phyloP scores from a whole-genome alignment of 2,329 filamentous ascomycete species.

The Ophioceras dolichostomum region DNA sequence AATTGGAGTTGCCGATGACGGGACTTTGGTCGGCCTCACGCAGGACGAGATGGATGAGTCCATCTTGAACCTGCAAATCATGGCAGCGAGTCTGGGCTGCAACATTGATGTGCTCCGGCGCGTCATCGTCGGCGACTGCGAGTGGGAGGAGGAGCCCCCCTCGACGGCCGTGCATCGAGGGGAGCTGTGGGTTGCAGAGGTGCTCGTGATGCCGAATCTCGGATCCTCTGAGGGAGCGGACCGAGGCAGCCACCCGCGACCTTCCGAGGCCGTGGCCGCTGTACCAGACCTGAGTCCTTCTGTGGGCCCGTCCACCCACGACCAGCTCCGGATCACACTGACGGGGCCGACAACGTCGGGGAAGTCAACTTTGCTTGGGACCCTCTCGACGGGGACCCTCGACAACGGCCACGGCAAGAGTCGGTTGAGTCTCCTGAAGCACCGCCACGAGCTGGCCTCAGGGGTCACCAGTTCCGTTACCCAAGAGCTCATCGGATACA shows the following conservation, averaged over 20 bases:
- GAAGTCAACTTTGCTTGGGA: slow-evolving; percentile 84
- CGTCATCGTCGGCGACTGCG: slow-evolving; percentile 75
- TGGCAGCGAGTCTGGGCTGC: slow-evolving; percentile 89
- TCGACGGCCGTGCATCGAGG: slow-evolving; percentile 25
- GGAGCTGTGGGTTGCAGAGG: slow-evolving; percentile 79
- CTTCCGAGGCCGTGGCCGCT: no score
- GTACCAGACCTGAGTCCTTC: slow-evolving; percentile 13
- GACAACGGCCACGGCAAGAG: slow-evolving; percentile 92
- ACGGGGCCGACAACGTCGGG: slow-evolving; percentile 84
- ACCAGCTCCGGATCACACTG: slow-evolving; percentile 77
- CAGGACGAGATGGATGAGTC: slow-evolving; percentile 90
- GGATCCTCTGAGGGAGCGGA: slow-evolving; percentile 19
- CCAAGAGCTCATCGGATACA: slow-evolving; percentile 85
- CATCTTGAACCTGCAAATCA: slow-evolving; percentile 68
- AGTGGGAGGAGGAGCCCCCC: slow-evolving; percentile 45
- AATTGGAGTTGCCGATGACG: slow-evolving; percentile 92
- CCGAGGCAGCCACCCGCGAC: slow-evolving; percentile 7
- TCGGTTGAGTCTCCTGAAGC: slow-evolving; percentile 76
- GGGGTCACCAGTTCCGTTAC: slow-evolving; percentile 91
- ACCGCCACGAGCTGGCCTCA: slow-evolving; percentile 84
- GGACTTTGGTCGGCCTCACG: slow-evolving; percentile 75
- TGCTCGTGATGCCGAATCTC: slow-evolving; percentile 66
- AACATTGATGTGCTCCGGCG: slow-evolving; percentile 68
- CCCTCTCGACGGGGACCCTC: slow-evolving; percentile 71
- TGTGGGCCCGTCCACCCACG: slow-evolving; percentile 39